Conservation (phyloP, 2,329 filamentous ascomycete species). For the Penicillium sp. region DNA sequence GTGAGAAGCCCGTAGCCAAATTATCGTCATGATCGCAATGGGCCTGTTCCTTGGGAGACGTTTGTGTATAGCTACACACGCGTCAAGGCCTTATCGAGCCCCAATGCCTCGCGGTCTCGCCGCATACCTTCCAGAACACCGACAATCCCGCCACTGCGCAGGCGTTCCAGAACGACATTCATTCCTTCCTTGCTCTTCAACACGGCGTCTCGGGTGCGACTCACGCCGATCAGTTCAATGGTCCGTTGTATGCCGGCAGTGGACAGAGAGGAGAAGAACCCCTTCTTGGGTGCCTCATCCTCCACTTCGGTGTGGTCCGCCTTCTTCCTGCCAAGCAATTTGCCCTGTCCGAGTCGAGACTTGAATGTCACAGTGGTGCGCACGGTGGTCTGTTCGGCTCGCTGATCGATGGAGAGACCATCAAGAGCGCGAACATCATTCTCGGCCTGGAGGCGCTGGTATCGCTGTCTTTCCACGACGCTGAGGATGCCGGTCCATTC, state of each 20-base stretch:
- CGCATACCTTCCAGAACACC: slow-evolving; percentile 71
- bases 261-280: slow-evolving; percentile 60
- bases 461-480: slow-evolving; percentile 62
- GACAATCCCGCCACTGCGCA: slow-evolving; percentile 65
- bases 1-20: slow-evolving; percentile 7
- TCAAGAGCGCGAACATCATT: slow-evolving; percentile 23
- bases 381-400: slow-evolving; percentile 54
- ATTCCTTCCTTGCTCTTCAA: slow-evolving; percentile 65
- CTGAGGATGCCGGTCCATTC: slow-evolving; percentile 66
- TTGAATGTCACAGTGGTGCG: slow-evolving; percentile 62
- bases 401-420: slow-evolving; percentile 38
- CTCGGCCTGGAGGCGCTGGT: slow-evolving; percentile 46
- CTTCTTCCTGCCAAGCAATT: slow-evolving; percentile 47
- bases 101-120: slow-evolving; percentile 54
- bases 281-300: slow-evolving; percentile 53
- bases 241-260: slow-evolving; percentile 62
- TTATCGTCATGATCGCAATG: slow-evolving; percentile 32
- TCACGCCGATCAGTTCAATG: slow-evolving; percentile 63
- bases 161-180: slow-evolving; percentile 63
- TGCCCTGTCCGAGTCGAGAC: slow-evolving; percentile 60
- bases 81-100: slow-evolving; percentile 43
- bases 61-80: slow-evolving; percentile 41
- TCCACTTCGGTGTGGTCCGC: slow-evolving; percentile 46
- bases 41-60: slow-evolving; percentile 22
- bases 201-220: slow-evolving; percentile 59